Base-by-base conservation (phyloP, 2,329 filamentous ascomycete genomes). In the Colletotrichum tropicicola region DNA sequence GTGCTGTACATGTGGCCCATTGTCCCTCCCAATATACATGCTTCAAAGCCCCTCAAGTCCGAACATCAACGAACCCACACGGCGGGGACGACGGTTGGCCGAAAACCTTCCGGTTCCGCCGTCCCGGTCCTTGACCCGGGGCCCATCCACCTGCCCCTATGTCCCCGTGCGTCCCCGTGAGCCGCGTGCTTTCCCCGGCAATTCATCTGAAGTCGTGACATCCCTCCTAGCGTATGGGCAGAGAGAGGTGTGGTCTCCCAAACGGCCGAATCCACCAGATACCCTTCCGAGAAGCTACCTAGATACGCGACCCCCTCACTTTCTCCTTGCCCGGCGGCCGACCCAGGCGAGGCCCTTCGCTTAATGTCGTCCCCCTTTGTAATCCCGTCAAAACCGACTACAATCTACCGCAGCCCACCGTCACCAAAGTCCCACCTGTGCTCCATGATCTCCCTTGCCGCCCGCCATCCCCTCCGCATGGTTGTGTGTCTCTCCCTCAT, bases 31-130 rank as follows among this genome's bases (percentile, higher is more conserved):
- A 55, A 65, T 55, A 32, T 65, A 61, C 17, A 30, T 61, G 61
- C 43, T 39, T 51, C 61, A 45, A 9, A 19, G 10, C 8, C 43
- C 32, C 21, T 47, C 28, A 13, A 44, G 12, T 21, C 30, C 54
- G 32, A 35, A 47, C 19, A 48, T n/a, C 32, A 13, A 43, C 25
- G 37, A 45, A 39, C 41, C 32, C 61, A 54, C 48, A 43, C 43
- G 12, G 45, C 8, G 12, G 13, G 17, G 7, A 49, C 55, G 23
- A 30, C n/a, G n/a, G 23, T 56, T 28, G 23, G 32, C 54, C 32
- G 54, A 54, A 62, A 61, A 47, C 62, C 30, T 21, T 47, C 57
- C 44, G 57, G 21, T 51, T 55, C 62, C 58, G 62, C 51, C 44
- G 35, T 45, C 57, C 57, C 30, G 44, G 37, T 61, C 49, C 57